Percentiles rank a stretch among this genome's conserved stretches.
phyloP scores from a whole-genome alignment of 257 asterid genomes.

The Nicotiana noctiflora region DNA sequence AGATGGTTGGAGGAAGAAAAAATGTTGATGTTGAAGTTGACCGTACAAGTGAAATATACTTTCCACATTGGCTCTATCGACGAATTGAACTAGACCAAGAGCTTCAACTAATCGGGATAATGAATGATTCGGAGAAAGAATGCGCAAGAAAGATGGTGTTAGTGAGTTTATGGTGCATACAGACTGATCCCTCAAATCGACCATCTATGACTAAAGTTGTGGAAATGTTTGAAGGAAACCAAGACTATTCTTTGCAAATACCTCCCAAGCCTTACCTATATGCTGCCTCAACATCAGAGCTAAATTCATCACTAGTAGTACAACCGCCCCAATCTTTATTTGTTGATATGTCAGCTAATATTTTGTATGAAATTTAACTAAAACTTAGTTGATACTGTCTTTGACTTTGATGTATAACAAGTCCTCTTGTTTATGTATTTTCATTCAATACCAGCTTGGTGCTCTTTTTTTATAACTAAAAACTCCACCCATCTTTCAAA shows the following conservation, averaged over 20 bases:
- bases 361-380: neutral
- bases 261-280: constrained; percentile 30
- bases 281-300: constrained; percentile 15
- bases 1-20: too few species aligned
- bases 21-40: too few species aligned
- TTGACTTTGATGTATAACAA: too few species aligned
- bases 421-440: too few species aligned
- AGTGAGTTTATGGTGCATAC: constrained; percentile 39
- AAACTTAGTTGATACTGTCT: too few species aligned
- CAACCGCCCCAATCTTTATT: neutral
- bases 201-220: constrained; percentile 34
- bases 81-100: neutral
- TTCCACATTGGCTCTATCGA: too few species aligned
- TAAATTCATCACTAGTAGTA: neutral
- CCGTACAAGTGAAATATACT: too few species aligned
- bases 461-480: too few species aligned
- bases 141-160: constrained; percentile 20
- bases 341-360: neutral
- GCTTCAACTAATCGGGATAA: neutral
- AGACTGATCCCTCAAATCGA: constrained; percentile 20
- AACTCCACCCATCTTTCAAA: too few species aligned
- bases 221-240: constrained; percentile 34
- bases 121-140: constrained; percentile 12
- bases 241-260: constrained; percentile 11
- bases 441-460: too few species aligned